Evolutionary conservation across 225 moss, liverwort and hornwort genomes (phyloP).

Genomic region (Marchantia polymorpha): DNA sequence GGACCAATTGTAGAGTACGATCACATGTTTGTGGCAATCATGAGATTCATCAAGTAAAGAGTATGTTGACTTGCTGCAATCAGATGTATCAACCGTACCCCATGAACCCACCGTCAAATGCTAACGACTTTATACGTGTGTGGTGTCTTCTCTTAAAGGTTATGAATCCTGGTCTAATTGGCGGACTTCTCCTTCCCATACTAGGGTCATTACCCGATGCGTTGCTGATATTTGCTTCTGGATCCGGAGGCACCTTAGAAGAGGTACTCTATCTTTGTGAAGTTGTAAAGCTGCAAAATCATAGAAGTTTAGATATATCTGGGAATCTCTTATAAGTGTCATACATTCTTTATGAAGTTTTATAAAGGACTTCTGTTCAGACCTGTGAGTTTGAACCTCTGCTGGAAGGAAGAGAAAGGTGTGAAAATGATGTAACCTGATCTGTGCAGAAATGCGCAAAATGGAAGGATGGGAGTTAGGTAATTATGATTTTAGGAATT

Average conservation of each 20-base stretch:
- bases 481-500: background rate
- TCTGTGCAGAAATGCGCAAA: background rate
- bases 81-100: background rate
- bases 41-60: background rate
- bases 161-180: constrained; percentile 83
- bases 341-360: constrained; percentile 25
- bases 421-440: background rate
- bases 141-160: constrained; percentile 48
- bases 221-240: constrained; percentile 74
- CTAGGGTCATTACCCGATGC: constrained; percentile 90
- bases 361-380: background rate
- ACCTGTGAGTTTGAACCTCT: background rate
- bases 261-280: constrained; percentile 41
- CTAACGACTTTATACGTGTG: background rate
- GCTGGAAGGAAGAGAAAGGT: background rate
- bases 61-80: background rate
- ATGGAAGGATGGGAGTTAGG: background rate
- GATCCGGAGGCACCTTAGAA: constrained; percentile 63
- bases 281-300: background rate
- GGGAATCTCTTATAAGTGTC: background rate
- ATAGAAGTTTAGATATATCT: constrained; percentile 22
- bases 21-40: background rate
- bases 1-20: background rate
- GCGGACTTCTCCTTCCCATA: constrained; percentile 78
- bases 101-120: background rate